phyloP scores from a whole-genome alignment of 306 rosid species.

The Prunus fruticosa region DNA sequence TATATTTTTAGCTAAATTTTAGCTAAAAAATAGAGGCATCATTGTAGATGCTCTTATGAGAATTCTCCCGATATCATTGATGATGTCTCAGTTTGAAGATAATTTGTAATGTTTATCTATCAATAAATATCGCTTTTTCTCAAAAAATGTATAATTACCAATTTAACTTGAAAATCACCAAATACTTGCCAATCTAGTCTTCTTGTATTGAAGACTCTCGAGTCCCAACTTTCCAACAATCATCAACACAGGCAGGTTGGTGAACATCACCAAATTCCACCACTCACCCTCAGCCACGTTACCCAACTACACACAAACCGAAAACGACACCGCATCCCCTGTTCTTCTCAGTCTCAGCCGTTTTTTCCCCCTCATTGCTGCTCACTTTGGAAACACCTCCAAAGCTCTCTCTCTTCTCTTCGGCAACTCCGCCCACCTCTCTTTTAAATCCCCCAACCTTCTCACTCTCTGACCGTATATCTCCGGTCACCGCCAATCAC shows the following conservation, averaged over 20 bases:
- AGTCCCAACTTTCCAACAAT: neutral
- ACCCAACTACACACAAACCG: neutral
- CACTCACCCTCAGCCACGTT: neutral
- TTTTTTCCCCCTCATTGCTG: neutral
- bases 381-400: slow-evolving; percentile 20
- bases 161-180: no score
- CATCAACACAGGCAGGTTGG: neutral
- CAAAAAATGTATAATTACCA: no score
- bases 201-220: no score
- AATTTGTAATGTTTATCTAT: no score
- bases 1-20: no score
- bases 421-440: slow-evolving; percentile 7
- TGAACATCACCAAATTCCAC: neutral
- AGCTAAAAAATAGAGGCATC: no score
- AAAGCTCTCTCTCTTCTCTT: neutral
- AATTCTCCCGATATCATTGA: no score
- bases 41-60: no score
- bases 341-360: neutral
- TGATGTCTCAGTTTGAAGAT: no score
- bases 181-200: no score
- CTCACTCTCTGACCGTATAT: neutral
- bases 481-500: slow-evolving; percentile 5
- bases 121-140: no score
- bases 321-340: neutral
- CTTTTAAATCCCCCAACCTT: neutral